Base-by-base conservation (phyloP, 2,329 filamentous ascomycete species). In the Zymoseptoria ardabiliae region DNA sequence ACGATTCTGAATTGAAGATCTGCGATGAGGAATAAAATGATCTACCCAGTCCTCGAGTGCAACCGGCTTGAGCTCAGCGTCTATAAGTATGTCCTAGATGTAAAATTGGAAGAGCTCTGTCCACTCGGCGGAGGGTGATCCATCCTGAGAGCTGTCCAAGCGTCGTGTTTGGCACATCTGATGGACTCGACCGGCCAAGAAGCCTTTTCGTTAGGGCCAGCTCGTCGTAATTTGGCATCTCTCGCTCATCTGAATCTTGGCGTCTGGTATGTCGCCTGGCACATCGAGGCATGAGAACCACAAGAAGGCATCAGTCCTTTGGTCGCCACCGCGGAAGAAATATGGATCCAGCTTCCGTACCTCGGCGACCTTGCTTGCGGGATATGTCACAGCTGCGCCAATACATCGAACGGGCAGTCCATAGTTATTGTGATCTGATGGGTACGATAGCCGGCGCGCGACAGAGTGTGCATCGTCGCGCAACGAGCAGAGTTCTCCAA, bases 321-420 rank as follows among this genome's bases (percentile, higher is more conserved):
- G 81, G 45, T 83, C 76, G 0, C 77, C 76, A 0, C 82, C 82
- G 55, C 84, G 81, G 20, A 84, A 75, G 54, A 84, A 81, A 50
- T 78, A 81, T 0, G 82, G 78, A 56, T 85, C 82, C 0, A 83
- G 74, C 1, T 71, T 71, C 5, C 73, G 72, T 2, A 82, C 72
- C 0, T 76, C 74, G 1, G 70, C 68, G 19, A 80, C 74, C 48
- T 81, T 70, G 17, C 75, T 71, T 0, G 73, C 68, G 0, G 75
- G 72, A 35, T 80, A 75, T 0, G 74, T 64, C 6, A 78, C 65
- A 50, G 76, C 79, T 9, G 77, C 72, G 2, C 82, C 81, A 67
- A 30, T 25, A 25, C 65, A 57, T 6, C 78, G 72, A 3, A 83
- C 73, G 1, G 81, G 81, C 8, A 85, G 69, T 23, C 50, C 21